Evolutionary conservation across 768 basidiomycete genomes (phyloP), one percentile per base, ranked within the genome.

Genomic region (Trametes sanguinea): DNA sequence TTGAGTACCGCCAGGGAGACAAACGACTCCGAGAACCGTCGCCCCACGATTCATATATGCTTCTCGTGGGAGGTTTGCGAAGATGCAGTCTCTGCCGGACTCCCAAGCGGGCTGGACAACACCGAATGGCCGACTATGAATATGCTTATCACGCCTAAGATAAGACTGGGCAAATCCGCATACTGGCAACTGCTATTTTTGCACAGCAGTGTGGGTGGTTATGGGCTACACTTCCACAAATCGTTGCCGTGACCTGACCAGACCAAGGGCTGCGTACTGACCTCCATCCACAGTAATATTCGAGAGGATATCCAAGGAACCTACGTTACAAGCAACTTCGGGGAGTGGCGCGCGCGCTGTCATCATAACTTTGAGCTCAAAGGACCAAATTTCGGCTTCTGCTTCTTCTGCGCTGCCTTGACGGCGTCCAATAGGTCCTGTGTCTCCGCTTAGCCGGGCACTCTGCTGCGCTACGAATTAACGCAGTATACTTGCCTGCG

Each of bases 401-500:
- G 45, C 64, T 68, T 70, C 57, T 57, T 51, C 52, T 66, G 64
- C 11, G 55, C 63, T 16, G 67, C 65, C 39, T 54, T 60, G 16
- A 67, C 33, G 5, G 67, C 61, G 14, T 66, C 57, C 32, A 22
- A 39, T n/a, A 66, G 52, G 51, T 70, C 69, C 67, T 69, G 47
- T 6, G 14, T 8, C 39, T 50, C 7, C 55, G 37, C 37, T 3
- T 17, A 17, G 16, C 6, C 9, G 3, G 6, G 16, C 3, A 13
- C 29, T 8, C 42, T 17, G 11, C 17, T 60, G 3, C 17, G 30
- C n/a, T 7, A 27, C 43, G 2, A 13, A 30, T 46, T 46, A 44
- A 22, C 10, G 10, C 22, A 22, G 22, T 22, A 22, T 22, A 68
- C 79, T 62, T 64, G 81, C 84, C 60, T 69, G 63, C 4, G 81